Evolutionary conservation across 2,329 filamentous ascomycete species (phyloP).

Genomic region (Aquanectria penicillioides): DNA sequence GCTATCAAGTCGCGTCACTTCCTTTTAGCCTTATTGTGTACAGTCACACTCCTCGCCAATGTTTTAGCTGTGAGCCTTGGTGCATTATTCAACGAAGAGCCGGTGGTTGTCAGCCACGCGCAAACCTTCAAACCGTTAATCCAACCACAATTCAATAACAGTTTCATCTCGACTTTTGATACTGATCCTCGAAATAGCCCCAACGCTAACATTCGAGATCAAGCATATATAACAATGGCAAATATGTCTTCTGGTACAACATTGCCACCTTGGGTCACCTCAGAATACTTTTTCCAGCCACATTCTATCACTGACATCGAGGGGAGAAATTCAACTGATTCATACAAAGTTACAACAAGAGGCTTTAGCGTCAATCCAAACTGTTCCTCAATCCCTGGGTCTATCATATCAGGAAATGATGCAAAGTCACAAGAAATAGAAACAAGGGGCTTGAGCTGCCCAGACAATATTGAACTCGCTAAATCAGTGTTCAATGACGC

Average conservation of each 20-base stretch:
- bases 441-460: background rate
- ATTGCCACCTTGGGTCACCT: background rate
- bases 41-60: background rate
- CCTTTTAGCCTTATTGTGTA: background rate
- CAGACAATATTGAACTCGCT: background rate
- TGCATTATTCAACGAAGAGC: conserved; percentile 1
- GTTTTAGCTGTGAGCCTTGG: background rate
- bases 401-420: background rate
- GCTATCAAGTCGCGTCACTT: background rate
- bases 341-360: background rate
- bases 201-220: background rate
- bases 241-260: background rate
- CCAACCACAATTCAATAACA: background rate
- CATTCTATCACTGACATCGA: background rate
- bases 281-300: conserved; percentile 1
- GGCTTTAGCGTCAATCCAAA: background rate
- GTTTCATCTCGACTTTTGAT: background rate
- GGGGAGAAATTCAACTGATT: background rate
- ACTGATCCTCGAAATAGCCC: background rate
- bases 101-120: background rate
- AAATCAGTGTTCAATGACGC: background rate
- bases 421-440: background rate
- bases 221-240: background rate
- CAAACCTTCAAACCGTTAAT: background rate
- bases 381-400: background rate